Percentiles rank a stretch among this genome's conserved stretches.
phyloP scores from a whole-genome alignment of 805 yeast species.

The Alloascoidea hylecoeti region DNA sequence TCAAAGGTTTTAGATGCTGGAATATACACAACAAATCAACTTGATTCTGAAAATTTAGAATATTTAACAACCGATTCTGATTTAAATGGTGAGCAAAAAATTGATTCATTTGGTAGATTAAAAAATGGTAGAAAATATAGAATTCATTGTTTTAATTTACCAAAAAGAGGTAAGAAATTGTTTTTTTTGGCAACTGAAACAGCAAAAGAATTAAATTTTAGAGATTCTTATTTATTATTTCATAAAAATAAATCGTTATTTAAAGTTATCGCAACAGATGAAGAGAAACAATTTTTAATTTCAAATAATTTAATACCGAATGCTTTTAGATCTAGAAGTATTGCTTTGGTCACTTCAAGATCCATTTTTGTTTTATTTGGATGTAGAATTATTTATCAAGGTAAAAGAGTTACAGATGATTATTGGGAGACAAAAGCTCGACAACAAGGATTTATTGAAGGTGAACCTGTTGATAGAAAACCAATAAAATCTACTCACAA shows the following conservation, averaged over 20 bases:
- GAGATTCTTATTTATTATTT: slow-evolving; percentile 41
- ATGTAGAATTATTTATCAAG: slow-evolving; percentile 29
- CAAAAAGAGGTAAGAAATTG: slow-evolving; percentile 20
- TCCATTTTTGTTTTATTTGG: slow-evolving; percentile 35
- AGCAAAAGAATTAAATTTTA: slow-evolving; percentile 25
- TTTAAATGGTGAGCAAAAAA: slow-evolving; percentile 29
- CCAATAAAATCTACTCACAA: slow-evolving; percentile 2
- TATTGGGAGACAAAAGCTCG: slow-evolving; percentile 35
- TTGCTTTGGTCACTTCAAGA: slow-evolving; percentile 25
- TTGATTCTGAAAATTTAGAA: slow-evolving; percentile 17
- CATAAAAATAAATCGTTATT: slow-evolving; percentile 21
- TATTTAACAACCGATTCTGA: slow-evolving; percentile 19
- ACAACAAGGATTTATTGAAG: slow-evolving; percentile 27
- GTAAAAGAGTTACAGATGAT: slow-evolving; percentile 36
- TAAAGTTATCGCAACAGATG: slow-evolving; percentile 20
- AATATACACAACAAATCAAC: slow-evolving; percentile 8
- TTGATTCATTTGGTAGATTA: slow-evolving; percentile 23
- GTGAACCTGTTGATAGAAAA: slow-evolving; percentile 21
- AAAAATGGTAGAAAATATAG: slow-evolving; percentile 23
- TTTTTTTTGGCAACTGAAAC: slow-evolving; percentile 26
- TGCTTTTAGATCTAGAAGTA: slow-evolving; percentile 16
- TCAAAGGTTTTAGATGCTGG: slow-evolving; percentile 2
- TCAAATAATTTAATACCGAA: slow-evolving; percentile 15
- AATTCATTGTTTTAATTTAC: slow-evolving; percentile 24
- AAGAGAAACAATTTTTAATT: slow-evolving; percentile 23